These are phyloP conservation scores for Lentithecium fluviatile DNA, from an alignment of 495 filamentous ascomycete species.

Conservation along the genomic window DNA sequence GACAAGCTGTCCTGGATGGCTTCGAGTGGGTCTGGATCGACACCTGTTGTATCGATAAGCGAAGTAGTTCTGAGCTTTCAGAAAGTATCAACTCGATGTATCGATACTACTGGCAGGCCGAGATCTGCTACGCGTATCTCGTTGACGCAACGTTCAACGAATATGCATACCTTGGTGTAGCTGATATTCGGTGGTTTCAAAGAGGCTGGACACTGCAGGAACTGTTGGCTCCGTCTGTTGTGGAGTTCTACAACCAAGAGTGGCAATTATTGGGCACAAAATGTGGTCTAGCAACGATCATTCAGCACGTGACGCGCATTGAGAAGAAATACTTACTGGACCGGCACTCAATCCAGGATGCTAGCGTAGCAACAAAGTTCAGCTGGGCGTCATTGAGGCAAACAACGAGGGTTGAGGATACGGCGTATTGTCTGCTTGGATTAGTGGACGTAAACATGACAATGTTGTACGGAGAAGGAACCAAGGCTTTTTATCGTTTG, in stretches of 20 bases:
- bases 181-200: not conserved
- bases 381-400: constrained; percentile 4
- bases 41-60: constrained; percentile 37
- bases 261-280: not conserved
- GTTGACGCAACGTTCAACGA: not conserved
- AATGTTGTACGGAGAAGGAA: constrained; percentile 9
- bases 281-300: not conserved
- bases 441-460: constrained; percentile 14
- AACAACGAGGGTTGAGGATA: constrained; percentile 12
- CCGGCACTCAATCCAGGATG: not conserved
- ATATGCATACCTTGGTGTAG: no score
- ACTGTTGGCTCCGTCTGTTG: not conserved
- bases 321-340: not conserved
- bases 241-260: not conserved
- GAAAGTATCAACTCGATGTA: constrained; percentile 30
- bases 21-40: constrained; percentile 24
- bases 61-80: constrained; percentile 25
- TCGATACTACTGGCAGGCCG: constrained; percentile 6
- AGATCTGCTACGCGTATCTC: constrained; percentile 13
- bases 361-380: not conserved
- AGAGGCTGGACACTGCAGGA: not conserved
- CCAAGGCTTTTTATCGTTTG: constrained; percentile 1
- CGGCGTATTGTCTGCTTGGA: constrained; percentile 16
- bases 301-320: not conserved
- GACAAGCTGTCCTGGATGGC: constrained; percentile 4